Conservation (phyloP, 495 filamentous ascomycete genomes). For the Penicillium antarcticum region DNA sequence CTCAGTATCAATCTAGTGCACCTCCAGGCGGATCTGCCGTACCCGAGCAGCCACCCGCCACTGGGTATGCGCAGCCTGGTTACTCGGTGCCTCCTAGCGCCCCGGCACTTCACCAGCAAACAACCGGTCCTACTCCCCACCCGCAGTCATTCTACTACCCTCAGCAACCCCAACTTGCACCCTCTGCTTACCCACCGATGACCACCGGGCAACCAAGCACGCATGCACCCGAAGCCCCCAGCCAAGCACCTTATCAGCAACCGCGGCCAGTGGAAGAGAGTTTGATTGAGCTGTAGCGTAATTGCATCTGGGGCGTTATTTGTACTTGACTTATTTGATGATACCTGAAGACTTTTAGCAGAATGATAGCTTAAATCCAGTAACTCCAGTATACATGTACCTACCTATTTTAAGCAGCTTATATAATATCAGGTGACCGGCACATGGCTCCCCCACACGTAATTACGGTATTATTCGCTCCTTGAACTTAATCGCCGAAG, state of each 20-base stretch:
- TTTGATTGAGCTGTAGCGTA: conserved; percentile 69
- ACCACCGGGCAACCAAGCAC: conserved; percentile 37
- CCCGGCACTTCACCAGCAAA: conserved; percentile 24
- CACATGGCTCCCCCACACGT: no score
- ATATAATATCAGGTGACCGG: neutral
- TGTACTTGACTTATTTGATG: conserved; percentile 7
- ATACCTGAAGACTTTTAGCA: conserved; percentile 20
- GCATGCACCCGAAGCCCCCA: conserved; percentile 62
- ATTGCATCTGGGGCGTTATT: conserved; percentile 7
- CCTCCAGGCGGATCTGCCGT: conserved; percentile 12
- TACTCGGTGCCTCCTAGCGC: conserved; percentile 29
- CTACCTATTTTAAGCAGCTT: no score
- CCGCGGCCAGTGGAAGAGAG: conserved; percentile 74
- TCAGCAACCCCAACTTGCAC: conserved; percentile 43
- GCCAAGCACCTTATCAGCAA: conserved; percentile 51
- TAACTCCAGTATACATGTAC: neutral
- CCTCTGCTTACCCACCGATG: conserved; percentile 37
- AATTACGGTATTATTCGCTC: conserved; percentile 15
- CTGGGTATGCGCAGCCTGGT: conserved; percentile 26
- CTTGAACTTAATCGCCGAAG: conserved; percentile 18
- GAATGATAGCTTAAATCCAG: conserved; percentile 2
- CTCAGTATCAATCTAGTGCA: conserved; percentile 31
- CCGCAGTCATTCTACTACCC: conserved; percentile 37
- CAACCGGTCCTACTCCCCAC: conserved; percentile 21
- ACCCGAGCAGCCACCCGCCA: conserved; percentile 24